A percentile compares a stretch with the other conserved stretches of the same genome.
Conservation (phyloP, 192 early-diverging fungal species). For the Funneliformis geosporum region DNA sequence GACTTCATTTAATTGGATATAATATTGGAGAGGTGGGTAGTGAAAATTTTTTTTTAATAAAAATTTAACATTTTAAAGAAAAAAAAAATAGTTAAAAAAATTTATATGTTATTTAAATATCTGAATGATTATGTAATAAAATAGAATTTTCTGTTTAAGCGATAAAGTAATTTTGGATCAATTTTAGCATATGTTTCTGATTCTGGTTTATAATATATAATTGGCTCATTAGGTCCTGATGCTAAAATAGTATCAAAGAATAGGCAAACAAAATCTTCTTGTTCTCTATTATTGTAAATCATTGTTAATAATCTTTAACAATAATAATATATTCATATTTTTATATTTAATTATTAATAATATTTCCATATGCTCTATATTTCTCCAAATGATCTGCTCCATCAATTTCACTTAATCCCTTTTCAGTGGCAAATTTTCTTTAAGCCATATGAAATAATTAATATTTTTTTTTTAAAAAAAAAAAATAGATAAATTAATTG, state of each 20-base stretch:
- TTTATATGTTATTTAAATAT: too few species aligned
- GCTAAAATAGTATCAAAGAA: constrained; percentile 96
- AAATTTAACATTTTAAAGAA: too few species aligned
- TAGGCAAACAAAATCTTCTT: constrained; percentile 84
- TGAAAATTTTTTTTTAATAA: too few species aligned
- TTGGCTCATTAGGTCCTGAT: constrained; percentile 93
- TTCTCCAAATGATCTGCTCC: constrained; percentile 83
- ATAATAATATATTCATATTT: not conserved
- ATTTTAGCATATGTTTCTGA: constrained; percentile 76
- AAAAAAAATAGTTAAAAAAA: too few species aligned
- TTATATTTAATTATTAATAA: not conserved
- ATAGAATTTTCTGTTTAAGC: too few species aligned
- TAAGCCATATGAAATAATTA: constrained; percentile 87
- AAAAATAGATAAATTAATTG: not conserved
- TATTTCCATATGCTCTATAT: constrained; percentile 56
- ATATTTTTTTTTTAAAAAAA: too few species aligned
- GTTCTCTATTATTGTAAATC: constrained; percentile 45
- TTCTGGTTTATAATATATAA: constrained; percentile 97
- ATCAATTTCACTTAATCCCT: constrained; percentile 79
- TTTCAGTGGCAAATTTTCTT: constrained; percentile 76
- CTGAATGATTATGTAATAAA: too few species aligned
- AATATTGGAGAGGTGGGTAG: too few species aligned
- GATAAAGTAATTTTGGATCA: constrained; percentile 75
- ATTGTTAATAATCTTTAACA: constrained; percentile 4
- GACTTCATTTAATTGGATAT: too few species aligned